These are phyloP conservation scores for Salicornia ramosissima DNA, from an alignment of 148 eudicot genomes.

Conservation along the genomic window DNA sequence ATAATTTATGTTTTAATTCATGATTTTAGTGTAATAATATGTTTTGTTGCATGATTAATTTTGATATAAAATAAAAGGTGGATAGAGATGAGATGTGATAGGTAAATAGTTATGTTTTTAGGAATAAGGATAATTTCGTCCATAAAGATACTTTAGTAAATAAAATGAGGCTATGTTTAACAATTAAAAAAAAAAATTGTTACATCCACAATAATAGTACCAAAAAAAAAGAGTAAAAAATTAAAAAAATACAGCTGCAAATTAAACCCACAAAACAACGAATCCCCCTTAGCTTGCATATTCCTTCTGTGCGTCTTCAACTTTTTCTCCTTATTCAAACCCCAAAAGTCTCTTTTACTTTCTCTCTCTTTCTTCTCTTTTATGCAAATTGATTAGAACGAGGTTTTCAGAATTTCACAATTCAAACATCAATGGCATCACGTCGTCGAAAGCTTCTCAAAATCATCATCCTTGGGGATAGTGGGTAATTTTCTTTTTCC, in stretches of 20 bases:
- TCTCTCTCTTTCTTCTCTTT: neutral
- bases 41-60: no score
- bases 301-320: neutral
- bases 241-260: conserved; percentile 20
- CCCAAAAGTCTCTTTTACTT: neutral
- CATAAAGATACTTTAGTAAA: no score
- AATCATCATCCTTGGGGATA: conserved; percentile 66
- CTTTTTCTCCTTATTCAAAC: neutral
- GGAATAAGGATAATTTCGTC: no score
- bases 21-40: no score
- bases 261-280: conserved; percentile 11
- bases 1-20: no score
- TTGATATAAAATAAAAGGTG: no score
- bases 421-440: conserved; percentile 43
- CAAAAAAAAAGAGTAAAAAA: no score
- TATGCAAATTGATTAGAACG: neutral
- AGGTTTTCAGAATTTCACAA: neutral
- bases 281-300: conserved; percentile 13
- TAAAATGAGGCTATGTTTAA: no score
- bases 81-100: no score
- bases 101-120: no score
- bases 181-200: no score
- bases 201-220: no score
- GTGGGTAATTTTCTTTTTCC: conserved; percentile 37
- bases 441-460: conserved; percentile 70